These are phyloP conservation scores for Barbatosphaeria neglecta DNA, from an alignment of 495 filamentous ascomycete species.

Conservation along the genomic window DNA sequence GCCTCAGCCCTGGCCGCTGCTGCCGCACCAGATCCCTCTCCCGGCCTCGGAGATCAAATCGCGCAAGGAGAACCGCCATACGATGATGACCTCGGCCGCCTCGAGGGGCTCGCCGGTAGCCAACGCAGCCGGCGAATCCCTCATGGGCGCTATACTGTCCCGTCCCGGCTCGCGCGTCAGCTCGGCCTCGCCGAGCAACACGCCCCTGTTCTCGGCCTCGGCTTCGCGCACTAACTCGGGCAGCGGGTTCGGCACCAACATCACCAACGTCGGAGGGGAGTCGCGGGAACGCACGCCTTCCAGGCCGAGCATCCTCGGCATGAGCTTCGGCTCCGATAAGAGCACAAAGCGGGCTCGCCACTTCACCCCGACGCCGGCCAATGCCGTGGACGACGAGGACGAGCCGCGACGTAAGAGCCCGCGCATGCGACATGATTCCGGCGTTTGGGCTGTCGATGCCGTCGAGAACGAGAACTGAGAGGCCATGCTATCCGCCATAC, in stretches of 20 bases:
- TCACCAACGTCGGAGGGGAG: not conserved
- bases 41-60: conserved; percentile 24
- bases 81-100: conserved; percentile 1
- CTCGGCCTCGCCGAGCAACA: not conserved
- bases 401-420: conserved; percentile 24
- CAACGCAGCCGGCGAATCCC: conserved; percentile 1
- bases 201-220: not conserved
- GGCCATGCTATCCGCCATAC: too few species aligned
- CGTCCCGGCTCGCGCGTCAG: not conserved
- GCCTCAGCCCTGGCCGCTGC: conserved; percentile 23
- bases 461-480: not conserved
- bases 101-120: conserved; percentile 3
- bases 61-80: conserved; percentile 25
- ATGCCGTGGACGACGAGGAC: conserved; percentile 26
- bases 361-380: conserved; percentile 32
- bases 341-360: conserved; percentile 25
- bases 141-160: not conserved
- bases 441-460: not conserved
- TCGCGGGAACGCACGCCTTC: not conserved
- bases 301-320: not conserved
- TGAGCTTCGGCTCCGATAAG: conserved; percentile 4
- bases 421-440: conserved; percentile 6
- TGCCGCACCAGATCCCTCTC: conserved; percentile 11
- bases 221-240: not conserved
- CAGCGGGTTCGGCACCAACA: not conserved